phyloP scores from a whole-genome alignment of 2,329 filamentous ascomycete species.

The Myriosclerotinia duriaeana region DNA sequence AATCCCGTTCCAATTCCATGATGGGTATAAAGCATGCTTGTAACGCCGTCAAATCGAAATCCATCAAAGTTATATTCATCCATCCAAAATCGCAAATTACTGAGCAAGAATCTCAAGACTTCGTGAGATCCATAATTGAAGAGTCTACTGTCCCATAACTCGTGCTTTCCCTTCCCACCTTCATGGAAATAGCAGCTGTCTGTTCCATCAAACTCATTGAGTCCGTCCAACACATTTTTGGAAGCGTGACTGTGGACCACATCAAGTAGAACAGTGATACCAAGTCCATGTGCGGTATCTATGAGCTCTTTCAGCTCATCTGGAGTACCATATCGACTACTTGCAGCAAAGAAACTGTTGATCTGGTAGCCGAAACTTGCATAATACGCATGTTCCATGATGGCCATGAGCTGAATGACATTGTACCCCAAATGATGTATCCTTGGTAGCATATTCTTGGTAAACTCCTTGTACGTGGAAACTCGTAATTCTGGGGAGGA shows the following conservation, averaged over 20 bases:
- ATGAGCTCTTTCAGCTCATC: conserved; percentile 97
- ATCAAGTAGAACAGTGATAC: conserved; percentile 86
- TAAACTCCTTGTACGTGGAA: conserved; percentile 97
- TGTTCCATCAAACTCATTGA: conserved; percentile 94
- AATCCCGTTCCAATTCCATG: conserved; percentile 99
- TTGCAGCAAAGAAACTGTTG: conserved; percentile 98
- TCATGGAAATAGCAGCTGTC: conserved; percentile 96
- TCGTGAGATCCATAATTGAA: conserved; percentile 98
- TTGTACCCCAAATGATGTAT: conserved; percentile 94
- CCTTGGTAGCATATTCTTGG: conserved; percentile 82
- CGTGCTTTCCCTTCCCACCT: conserved; percentile 80
- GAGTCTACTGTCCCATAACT: conserved; percentile 91
- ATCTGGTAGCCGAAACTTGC: conserved; percentile 98
- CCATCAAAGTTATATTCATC: conserved; percentile 96
- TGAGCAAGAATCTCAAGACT: conserved; percentile 90
- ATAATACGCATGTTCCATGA: conserved; percentile 99
- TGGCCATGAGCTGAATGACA: conserved; percentile 95
- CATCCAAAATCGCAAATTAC: conserved; percentile 98
- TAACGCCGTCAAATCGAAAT: conserved; percentile 97
- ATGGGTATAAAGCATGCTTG: conserved; percentile 94
- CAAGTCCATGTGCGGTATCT: conserved; percentile 89
- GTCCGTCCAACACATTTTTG: conserved; percentile 91
- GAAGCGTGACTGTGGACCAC: conserved; percentile 97
- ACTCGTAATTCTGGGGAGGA: conserved; percentile 87
- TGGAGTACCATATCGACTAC: conserved; percentile 88